These are phyloP conservation scores for Fusarium kyushuense DNA, from an alignment of 2,329 filamentous ascomycete genomes.

Conservation along the genomic window DNA sequence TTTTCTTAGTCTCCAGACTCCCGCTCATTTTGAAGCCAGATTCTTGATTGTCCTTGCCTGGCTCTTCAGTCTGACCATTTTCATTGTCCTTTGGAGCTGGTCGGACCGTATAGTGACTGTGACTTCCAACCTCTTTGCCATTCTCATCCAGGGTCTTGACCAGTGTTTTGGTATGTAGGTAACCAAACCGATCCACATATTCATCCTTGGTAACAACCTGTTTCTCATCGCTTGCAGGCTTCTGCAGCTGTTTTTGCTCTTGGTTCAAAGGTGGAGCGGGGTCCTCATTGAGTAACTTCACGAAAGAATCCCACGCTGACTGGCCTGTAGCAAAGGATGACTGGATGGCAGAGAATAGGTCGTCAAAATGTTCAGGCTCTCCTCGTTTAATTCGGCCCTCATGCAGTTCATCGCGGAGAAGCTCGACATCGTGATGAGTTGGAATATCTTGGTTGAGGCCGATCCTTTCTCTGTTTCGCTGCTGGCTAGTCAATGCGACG, in stretches of 20 bases:
- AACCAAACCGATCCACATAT: conserved; percentile 58
- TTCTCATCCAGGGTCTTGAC: conserved; percentile 56
- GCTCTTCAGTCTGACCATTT: conserved; percentile 13
- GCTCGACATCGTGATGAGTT: conserved; percentile 4
- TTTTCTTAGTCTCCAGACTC: conserved; percentile 46
- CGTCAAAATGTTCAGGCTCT: conserved; percentile 55
- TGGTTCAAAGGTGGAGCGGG: conserved; percentile 18
- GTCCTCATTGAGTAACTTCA: conserved; percentile 52
- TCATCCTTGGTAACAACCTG: conserved; percentile 56
- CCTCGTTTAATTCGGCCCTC: conserved; percentile 9
- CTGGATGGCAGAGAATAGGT: conserved; percentile 56
- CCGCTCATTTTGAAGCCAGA: conserved; percentile 30
- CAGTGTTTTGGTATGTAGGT: conserved; percentile 57
- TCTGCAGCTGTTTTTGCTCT: conserved; percentile 14
- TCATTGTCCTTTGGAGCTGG: conserved; percentile 46
- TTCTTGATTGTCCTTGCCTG: conserved; percentile 24
- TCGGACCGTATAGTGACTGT: conserved; percentile 53
- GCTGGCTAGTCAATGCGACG: background rate
- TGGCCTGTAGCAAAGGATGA: conserved; percentile 54
- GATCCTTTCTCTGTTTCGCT: conserved; percentile 19
- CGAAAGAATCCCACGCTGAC: conserved; percentile 57
- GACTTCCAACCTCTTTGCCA: conserved; percentile 56
- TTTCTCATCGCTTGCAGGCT: conserved; percentile 38
- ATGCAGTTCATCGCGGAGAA: conserved; percentile 22
- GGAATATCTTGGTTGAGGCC: conserved; percentile 12